These are phyloP conservation scores for Paecilomyces variotii DNA, from an alignment of 2,329 filamentous ascomycete genomes.

Conservation along the genomic window DNA sequence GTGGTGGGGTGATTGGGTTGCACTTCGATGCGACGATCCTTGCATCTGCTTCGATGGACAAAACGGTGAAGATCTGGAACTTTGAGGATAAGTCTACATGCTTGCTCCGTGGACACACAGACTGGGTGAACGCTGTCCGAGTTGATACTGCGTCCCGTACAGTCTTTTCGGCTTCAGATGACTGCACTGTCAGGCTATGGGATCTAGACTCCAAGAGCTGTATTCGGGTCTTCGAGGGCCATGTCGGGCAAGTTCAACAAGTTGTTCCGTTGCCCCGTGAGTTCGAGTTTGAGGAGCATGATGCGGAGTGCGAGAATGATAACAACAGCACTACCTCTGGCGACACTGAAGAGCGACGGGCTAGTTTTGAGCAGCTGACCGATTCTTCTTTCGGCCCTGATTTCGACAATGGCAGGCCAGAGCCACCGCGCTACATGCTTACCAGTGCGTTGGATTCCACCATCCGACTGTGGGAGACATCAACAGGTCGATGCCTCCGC, in stretches of 20 bases:
- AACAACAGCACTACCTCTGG: slow-evolving; percentile 33
- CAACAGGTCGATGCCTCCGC: slow-evolving; percentile 70
- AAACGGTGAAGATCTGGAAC: slow-evolving; percentile 86
- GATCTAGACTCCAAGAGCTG: slow-evolving; percentile 77
- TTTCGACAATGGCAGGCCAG: slow-evolving; percentile 58
- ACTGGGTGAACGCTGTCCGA: slow-evolving; percentile 96
- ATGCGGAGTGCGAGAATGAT: slow-evolving; percentile 50
- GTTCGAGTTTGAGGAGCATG: slow-evolving; percentile 76
- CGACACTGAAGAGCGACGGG: slow-evolving; percentile 18
- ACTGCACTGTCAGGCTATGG: slow-evolving; percentile 86
- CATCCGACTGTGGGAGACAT: slow-evolving; percentile 85
- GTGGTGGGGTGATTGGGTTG: slow-evolving; percentile 73
- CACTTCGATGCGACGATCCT: slow-evolving; percentile 80
- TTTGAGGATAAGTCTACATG: slow-evolving; percentile 77
- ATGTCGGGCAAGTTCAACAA: slow-evolving; percentile 93
- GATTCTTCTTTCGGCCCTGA: slow-evolving; percentile 52
- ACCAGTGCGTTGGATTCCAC: slow-evolving; percentile 88
- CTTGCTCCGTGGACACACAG: slow-evolving; percentile 71
- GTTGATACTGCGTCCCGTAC: slow-evolving; percentile 76
- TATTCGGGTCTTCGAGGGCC: slow-evolving; percentile 71
- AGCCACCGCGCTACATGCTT: slow-evolving; percentile 83
- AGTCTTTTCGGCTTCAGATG: slow-evolving; percentile 87
- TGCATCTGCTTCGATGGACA: slow-evolving; percentile 83
- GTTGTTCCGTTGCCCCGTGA: slow-evolving; percentile 75
- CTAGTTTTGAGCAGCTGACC: slow-evolving; percentile 22